Conservation (phyloP, 345 rosid genomes). For the Capsella bursapastoris region DNA sequence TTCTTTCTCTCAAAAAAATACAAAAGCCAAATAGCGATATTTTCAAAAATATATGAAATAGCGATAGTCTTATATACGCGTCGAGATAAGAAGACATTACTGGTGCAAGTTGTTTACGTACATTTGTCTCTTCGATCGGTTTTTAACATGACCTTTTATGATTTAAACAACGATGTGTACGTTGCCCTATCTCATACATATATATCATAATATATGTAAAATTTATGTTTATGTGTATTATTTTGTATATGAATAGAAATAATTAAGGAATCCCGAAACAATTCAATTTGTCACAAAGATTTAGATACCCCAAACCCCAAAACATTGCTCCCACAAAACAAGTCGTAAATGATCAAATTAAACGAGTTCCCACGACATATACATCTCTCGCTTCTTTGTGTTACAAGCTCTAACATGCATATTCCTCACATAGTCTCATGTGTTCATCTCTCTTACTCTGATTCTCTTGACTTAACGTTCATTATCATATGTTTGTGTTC, state of each 20-base stretch:
- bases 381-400: background rate
- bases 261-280: background rate
- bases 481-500: background rate
- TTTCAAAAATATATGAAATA: background rate
- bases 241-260: background rate
- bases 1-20: slow-evolving; percentile 20
- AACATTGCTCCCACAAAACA: background rate
- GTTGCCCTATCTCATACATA: background rate
- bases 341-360: background rate
- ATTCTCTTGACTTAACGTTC: background rate
- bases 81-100: slow-evolving; percentile 8
- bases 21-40: slow-evolving; percentile 17
- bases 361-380: background rate
- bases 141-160: background rate
- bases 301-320: background rate
- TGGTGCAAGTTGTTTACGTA: slow-evolving; percentile 16
- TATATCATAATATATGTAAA: background rate
- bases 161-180: background rate
- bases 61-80: background rate
- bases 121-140: background rate
- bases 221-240: background rate
- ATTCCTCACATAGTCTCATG: background rate
- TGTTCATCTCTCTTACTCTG: background rate
- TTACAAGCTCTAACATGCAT: background rate
- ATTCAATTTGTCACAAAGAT: background rate